These are phyloP conservation scores for Agaricus blazei DNA, from an alignment of 768 basidiomycete genomes.

Conservation along the genomic window DNA sequence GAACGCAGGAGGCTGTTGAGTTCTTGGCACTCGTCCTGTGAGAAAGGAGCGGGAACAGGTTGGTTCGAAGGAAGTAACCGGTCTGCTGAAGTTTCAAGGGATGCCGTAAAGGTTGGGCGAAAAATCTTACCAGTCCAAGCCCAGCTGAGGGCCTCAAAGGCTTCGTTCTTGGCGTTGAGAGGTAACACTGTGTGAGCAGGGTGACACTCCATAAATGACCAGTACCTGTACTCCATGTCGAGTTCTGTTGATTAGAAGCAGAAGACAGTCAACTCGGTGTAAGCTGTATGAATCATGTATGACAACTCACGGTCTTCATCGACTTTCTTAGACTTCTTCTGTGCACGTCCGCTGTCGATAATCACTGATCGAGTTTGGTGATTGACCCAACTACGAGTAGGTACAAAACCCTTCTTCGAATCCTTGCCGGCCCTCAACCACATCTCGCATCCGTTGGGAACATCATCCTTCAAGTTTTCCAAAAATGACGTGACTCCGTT, in stretches of 20 bases:
- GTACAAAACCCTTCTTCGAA: conserved; percentile 26
- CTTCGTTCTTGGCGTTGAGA: conserved; percentile 54
- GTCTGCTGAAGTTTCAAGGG: conserved; percentile 32
- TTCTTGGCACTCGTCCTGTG: conserved; percentile 73
- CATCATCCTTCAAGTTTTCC: conserved; percentile 24
- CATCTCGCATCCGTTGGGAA: conserved; percentile 42
- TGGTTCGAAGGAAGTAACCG: conserved; percentile 60
- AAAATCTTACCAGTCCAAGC: conserved; percentile 57
- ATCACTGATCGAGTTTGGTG: conserved; percentile 53
- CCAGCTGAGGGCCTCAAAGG: conserved; percentile 75
- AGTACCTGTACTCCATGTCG: conserved; percentile 76
- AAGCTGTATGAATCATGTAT: not conserved
- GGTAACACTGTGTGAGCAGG: conserved; percentile 67
- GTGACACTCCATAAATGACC: conserved; percentile 76
- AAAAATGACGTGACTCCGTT: conserved; percentile 46
- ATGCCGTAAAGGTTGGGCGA: not conserved
- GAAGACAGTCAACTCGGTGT: not conserved
- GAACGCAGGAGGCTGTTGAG: conserved; percentile 52
- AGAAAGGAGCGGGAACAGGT: conserved; percentile 60
- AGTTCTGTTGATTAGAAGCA: conserved; percentile 41
- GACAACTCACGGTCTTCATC: conserved; percentile 42
- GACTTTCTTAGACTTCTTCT: conserved; percentile 17
- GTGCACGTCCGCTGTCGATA: conserved; percentile 25
- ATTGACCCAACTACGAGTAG: conserved; percentile 57
- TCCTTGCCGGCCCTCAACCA: conserved; percentile 50